Base-by-base conservation (phyloP, 768 basidiomycete species). In the Suillus decipiens region DNA sequence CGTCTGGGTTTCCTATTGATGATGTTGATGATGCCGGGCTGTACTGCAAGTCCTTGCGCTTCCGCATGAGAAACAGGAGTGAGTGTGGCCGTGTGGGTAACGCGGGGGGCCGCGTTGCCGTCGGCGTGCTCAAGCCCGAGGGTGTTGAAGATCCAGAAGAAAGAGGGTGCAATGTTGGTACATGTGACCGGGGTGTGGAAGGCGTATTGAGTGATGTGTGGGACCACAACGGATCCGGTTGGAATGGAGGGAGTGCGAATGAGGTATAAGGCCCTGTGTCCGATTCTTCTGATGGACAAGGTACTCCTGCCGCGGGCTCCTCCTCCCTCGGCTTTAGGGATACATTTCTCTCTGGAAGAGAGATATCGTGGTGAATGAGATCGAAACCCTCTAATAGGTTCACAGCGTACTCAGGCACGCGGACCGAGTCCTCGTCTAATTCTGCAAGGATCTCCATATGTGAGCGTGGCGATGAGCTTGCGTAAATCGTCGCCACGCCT, bases 331-430 rank as follows among this genome's bases (percentile, higher is more conserved):
- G 71, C 53, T 67, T 74, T 60, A 64, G 62, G 55, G 74, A 74
- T 24, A 73, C 14, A 56, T 72, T 69, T 68, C 73, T 71, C 62
- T 74, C 63, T n/a, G 71, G 72, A 61, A 77, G 76, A 34, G 70
- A 55, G 39, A 76, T 64, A 36, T 77, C 67, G 54, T 78, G 69
- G 58, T 74, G 71, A 57, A 76, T 74, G 62, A 75, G 68, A 61
- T 81, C 81, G 24, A 84, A 75, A 15, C 72, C 77, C 33, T 79
- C 76, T 59, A 83, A 72, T 48, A 84, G 78, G 65, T 80, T 74
- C 60, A 76, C 69, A 6, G 80, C 81, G 62, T 84, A 83, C 58
- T 77, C 78, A 10, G 82, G 82, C 57, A 83, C 74, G 58, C 74
- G 64, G 45, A 79, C 71, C 17, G 70, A 72, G 24, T 81, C 65